phyloP scores from a whole-genome alignment of 2,329 filamentous ascomycete species.

The Xylaria sp. region DNA sequence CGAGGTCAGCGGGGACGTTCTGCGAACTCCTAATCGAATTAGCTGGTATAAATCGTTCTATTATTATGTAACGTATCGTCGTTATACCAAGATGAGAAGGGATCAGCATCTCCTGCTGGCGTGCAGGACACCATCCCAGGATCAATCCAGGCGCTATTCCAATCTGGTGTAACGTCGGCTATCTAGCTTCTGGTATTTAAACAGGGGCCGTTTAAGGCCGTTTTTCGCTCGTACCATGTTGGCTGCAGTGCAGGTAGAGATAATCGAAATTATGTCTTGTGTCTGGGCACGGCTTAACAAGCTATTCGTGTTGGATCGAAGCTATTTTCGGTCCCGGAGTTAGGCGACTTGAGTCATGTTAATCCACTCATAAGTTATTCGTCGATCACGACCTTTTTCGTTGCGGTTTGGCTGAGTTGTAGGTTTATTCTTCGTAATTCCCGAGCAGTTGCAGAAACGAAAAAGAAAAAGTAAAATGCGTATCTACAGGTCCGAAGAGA shows the following conservation, averaged over 20 bases:
- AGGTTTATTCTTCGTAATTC: background rate
- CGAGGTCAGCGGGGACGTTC: background rate
- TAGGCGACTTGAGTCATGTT: conserved; percentile 2
- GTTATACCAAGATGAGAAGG: conserved; percentile 14
- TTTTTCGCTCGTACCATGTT: background rate
- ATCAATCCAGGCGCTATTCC: conserved; percentile 8
- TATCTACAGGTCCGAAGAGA: conserved; percentile 49
- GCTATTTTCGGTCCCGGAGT: conserved; percentile 10
- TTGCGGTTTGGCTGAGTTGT: background rate
- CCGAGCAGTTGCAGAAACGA: background rate
- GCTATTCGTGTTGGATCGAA: background rate
- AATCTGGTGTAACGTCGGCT: conserved; percentile 2
- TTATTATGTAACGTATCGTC: conserved; percentile 7
- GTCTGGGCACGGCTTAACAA: background rate
- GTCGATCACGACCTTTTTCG: background rate
- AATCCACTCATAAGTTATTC: conserved; percentile 5
- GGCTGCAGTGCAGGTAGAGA: background rate
- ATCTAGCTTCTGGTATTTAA: conserved; percentile 7
- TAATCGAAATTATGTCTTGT: conserved; percentile 9
- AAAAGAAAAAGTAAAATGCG: conserved; percentile 44
- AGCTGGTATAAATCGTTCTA: background rate
- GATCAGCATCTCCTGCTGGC: conserved; percentile 1
- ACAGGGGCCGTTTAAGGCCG: conserved; percentile 9
- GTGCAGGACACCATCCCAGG: conserved; percentile 1
- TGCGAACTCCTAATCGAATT: conserved; percentile 16